A percentile compares a stretch with the other conserved stretches of the same genome.
Evolutionary conservation across 306 rosid species (phyloP).

Genomic region (Cucurbita ficifolia): DNA sequence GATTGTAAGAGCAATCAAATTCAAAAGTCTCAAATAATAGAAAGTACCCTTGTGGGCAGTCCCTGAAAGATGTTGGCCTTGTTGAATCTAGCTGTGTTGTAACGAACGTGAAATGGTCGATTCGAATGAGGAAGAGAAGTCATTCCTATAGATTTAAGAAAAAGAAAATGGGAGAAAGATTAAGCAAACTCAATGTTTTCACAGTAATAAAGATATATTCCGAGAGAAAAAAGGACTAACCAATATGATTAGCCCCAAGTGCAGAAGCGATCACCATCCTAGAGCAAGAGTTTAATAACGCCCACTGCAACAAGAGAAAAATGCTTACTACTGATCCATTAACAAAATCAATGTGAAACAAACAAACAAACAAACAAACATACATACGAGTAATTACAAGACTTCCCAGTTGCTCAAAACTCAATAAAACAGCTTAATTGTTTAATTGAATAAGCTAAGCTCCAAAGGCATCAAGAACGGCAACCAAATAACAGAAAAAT

Average conservation of each 20-base stretch:
- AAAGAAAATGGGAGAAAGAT: background rate
- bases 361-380: background rate
- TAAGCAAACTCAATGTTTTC: background rate
- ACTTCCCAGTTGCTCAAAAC: background rate
- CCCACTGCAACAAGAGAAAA: background rate
- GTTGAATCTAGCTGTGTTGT: conserved; percentile 8
- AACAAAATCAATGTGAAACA: background rate
- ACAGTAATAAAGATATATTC: background rate
- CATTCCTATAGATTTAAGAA: conserved; percentile 15
- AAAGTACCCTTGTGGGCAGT: conserved; percentile 21
- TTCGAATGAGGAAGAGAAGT: conserved; percentile 20
- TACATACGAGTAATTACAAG: background rate
- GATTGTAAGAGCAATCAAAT: background rate
- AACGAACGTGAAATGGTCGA: conserved; percentile 17
- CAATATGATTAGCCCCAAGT: background rate
- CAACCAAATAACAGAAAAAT: background rate
- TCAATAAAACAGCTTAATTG: background rate
- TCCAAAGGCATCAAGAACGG: background rate
- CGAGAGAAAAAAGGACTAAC: background rate
- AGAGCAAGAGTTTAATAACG: background rate
- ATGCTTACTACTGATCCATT: background rate
- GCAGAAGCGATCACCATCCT: conserved; percentile 3
- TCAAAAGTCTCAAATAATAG: background rate
- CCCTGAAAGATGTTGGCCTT: conserved; percentile 11
- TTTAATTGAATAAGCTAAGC: background rate